Evolutionary conservation across 2,329 filamentous ascomycete species (phyloP), one percentile per base, ranked within the genome.

Genomic region (Botrytis paeoniae): DNA sequence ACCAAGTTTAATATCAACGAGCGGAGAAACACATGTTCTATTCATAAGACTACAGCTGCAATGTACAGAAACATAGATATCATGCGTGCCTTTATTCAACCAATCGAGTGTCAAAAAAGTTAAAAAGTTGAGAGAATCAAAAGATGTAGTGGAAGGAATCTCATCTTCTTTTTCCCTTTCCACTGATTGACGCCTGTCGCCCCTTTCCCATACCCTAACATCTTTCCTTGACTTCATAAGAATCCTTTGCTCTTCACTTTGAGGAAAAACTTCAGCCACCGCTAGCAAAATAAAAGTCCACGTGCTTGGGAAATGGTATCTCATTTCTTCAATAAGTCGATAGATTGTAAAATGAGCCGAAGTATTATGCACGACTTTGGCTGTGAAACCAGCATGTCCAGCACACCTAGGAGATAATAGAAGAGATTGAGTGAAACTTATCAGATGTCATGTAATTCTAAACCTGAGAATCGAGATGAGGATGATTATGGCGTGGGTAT

Each of bases 1-100:
- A 41, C 29, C 18, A 48, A 59, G 25, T 69, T 41, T 10, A 29
- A 39, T 32, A 32, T 41, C 22, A 41, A 41, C 10, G 9, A n/a
- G 48, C 48, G 25, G 20, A 69, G 35, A 65, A 64, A 74, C 75
- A 76, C 75, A 79, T 73, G 76, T 71, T 79, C 75, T 78, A 78
- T 79, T 79, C 76, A 57, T 78, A 77, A 75, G 72, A 76, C 74
- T 78, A 79, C 77, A 77, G 54, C 73, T 76, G 72, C 77, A 78
- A 77, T 78, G 72, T 79, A 79, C 76, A 79, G 73, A 75, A 75
- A 76, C 57, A 64, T 71, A 72, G 70, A 73, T 70, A 70, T 64
- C 70, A 72, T 72, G 70, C 54, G 37, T 63, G 45, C 54, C 39
- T 72, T 69, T 68, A 68, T 68, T 76, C 69, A 75, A 75, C 70